Conservation (phyloP, 257 asterid species). For the Solanum commersonii region DNA sequence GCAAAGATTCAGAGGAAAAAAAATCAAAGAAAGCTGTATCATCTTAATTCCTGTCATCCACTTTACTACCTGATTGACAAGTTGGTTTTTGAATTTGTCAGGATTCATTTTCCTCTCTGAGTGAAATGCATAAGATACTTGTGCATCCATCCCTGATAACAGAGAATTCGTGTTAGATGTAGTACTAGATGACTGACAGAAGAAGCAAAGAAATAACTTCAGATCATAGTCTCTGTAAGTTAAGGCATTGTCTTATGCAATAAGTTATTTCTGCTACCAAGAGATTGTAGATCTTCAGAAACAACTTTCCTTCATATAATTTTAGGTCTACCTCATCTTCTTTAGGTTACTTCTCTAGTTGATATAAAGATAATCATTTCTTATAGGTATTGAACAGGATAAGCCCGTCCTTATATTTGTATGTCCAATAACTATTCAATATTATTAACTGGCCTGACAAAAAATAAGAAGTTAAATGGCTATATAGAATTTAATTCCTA, state of each 20-base stretch:
- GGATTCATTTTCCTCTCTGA: slow-evolving; percentile 78
- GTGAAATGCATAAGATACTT: slow-evolving; percentile 91
- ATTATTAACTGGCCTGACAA: background rate
- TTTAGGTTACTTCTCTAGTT: background rate
- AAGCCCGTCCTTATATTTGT: background rate
- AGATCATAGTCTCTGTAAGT: background rate
- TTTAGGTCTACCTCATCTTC: background rate
- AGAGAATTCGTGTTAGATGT: background rate
- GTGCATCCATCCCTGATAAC: slow-evolving; percentile 89
- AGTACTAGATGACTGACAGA: background rate
- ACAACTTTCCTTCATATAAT: background rate
- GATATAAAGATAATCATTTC: background rate
- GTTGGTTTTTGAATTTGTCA: slow-evolving; percentile 88
- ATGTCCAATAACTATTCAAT: background rate
- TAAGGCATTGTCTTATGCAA: background rate
- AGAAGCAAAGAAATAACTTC: background rate
- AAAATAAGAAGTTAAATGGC: background rate
- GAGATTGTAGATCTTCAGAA: background rate
- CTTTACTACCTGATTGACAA: slow-evolving; percentile 63
- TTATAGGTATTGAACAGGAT: background rate
- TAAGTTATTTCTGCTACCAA: background rate
- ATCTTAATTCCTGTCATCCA: background rate
- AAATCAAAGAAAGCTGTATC: background rate
- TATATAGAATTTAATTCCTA: background rate
- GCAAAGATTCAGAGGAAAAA: background rate